These are phyloP conservation scores for Karstenula rhodostoma DNA, from an alignment of 2,329 filamentous ascomycete species.

Conservation along the genomic window DNA sequence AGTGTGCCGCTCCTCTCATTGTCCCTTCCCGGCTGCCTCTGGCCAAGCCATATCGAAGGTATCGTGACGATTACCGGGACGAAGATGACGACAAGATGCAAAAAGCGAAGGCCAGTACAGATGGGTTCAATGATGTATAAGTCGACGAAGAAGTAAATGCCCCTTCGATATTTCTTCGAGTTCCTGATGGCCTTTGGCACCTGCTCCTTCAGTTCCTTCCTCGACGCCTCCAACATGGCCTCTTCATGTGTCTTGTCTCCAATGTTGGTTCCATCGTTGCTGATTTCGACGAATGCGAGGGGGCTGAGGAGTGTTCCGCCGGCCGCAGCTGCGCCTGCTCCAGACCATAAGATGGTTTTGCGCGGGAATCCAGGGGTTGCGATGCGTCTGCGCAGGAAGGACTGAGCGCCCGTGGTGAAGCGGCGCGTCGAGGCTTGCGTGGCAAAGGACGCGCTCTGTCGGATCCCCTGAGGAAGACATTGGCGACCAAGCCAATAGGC, in stretches of 20 bases:
- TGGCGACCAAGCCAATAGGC: slow-evolving; percentile 59
- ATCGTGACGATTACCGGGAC: slow-evolving; percentile 85
- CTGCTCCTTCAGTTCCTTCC: slow-evolving; percentile 76
- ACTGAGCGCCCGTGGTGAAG: slow-evolving; percentile 32
- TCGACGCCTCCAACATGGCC: slow-evolving; percentile 85
- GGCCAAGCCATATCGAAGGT: slow-evolving; percentile 82
- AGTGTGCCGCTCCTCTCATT: slow-evolving; percentile 82
- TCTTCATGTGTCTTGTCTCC: slow-evolving; percentile 75
- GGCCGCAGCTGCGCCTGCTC: slow-evolving; percentile 34
- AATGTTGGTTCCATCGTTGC: slow-evolving; percentile 57
- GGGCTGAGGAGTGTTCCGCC: slow-evolving; percentile 58
- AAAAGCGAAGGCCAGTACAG: slow-evolving; percentile 84
- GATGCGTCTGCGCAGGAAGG: slow-evolving; percentile 42
- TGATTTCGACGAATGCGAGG: slow-evolving; percentile 66
- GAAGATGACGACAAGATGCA: slow-evolving; percentile 88
- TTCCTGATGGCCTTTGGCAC: slow-evolving; percentile 70
- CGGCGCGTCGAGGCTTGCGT: slow-evolving; percentile 32
- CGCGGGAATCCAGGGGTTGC: slow-evolving; percentile 46
- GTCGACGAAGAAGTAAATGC: slow-evolving; percentile 73
- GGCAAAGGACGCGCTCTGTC: slow-evolving; percentile 30
- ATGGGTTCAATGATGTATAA: slow-evolving; percentile 80
- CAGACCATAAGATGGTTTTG: slow-evolving; percentile 44
- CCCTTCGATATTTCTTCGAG: slow-evolving; percentile 65
- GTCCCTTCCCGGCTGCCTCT: slow-evolving; percentile 67
- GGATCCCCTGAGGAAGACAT: slow-evolving; percentile 54